Evolutionary conservation across 495 filamentous ascomycete genomes (phyloP).

Genomic region (Xylaria palmicola): DNA sequence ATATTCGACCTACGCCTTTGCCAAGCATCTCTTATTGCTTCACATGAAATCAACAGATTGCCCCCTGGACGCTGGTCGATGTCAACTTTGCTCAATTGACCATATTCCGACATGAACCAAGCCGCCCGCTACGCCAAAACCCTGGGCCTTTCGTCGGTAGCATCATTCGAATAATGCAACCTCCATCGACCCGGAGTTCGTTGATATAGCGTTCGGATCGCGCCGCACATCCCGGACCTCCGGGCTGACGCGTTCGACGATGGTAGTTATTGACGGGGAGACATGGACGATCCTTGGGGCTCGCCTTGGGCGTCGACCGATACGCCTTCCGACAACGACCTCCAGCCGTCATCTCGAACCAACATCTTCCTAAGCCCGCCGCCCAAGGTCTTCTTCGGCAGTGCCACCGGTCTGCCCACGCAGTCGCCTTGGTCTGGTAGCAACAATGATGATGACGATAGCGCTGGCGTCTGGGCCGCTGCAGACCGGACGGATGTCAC

Average conservation of each 20-base stretch:
- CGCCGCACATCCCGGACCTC: constrained; percentile 3
- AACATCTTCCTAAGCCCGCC: constrained; percentile 44
- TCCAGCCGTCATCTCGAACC: constrained; percentile 28
- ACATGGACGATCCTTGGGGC: constrained; percentile 60
- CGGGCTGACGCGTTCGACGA: constrained; percentile 12
- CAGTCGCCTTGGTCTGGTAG: constrained; percentile 49
- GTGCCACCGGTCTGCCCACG: constrained; percentile 26
- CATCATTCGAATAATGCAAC: constrained; percentile 5
- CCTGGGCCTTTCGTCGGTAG: constrained; percentile 4
- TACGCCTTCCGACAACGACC: constrained; percentile 25
- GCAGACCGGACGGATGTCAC: constrained; percentile 23
- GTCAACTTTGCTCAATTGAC: not conserved
- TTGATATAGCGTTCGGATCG: not conserved
- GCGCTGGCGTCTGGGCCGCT: constrained; percentile 42
- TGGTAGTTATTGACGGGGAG: constrained; percentile 19
- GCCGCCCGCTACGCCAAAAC: no score
- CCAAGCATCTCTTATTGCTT: constrained; percentile 11
- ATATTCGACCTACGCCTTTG: no score
- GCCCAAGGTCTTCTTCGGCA: constrained; percentile 45
- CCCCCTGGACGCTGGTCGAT: not conserved
- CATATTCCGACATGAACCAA: not conserved
- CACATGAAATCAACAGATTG: not conserved
- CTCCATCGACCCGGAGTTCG: not conserved
- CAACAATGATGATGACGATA: constrained; percentile 41
- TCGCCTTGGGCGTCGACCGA: constrained; percentile 49